Evolutionary conservation across 1,284 basidiomycete species (phyloP), one percentile per base, ranked within the genome.

Genomic region (Schizopora paradoxa): DNA sequence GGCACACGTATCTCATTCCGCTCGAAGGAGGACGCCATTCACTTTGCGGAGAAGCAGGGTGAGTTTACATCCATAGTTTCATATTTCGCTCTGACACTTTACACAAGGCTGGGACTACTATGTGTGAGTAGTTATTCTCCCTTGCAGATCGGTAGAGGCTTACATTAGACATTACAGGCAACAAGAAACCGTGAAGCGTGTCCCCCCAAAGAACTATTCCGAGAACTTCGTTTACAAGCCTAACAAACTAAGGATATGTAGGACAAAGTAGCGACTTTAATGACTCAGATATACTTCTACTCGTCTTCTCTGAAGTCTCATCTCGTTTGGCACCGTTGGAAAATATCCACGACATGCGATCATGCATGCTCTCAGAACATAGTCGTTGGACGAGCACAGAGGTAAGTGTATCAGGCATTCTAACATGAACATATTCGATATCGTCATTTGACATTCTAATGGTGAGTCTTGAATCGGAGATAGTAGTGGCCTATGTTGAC

Each of bases 21-120:
- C 55, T 83, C 82, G 42, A 91, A 89, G 67, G 91, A 94, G 62
- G 92, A 93, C 60, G 95, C 96, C 19, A 76, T 96, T 51, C 87
- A 91, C 61, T 99, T 99, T 58, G 87, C 88, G 31, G 89, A 91
- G 72, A 91, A 91, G 69, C 90, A 93, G 74, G 89, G 89, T 83
- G 56, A 43, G 69, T 60, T 26, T 44, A 16, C 38, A 3, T n/a
- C 41, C 18, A 23, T 23, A 22, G 19, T 23, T 19, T 26, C 18
- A 27, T 23, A 23, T n/a, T 21, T 57, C 40, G 48, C 23, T 16
- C 11, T 29, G 31, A 49, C 18, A 35, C 33, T 28, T 32, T 51
- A 27, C 31, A 31, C 21, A 48, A 86, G 84, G 84, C 29, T 87
- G 84, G 84, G 79, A 86, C 56, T 86, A 84, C 65, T 83, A 78